Evolutionary conservation across 148 eudicot species (phyloP), one percentile per base, ranked within the genome.

Genomic region (Camellia japonica): DNA sequence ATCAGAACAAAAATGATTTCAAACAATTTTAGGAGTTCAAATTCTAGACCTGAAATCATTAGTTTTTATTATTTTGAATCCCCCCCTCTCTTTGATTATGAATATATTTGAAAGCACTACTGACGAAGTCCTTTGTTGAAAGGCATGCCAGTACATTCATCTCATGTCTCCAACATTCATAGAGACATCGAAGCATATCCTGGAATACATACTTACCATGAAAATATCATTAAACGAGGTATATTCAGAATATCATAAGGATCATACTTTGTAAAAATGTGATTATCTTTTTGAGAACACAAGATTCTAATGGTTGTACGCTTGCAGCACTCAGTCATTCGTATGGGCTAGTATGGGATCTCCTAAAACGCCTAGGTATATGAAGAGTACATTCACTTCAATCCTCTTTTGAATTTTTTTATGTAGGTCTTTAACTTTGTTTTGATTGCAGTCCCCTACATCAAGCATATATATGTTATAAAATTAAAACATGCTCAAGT

Each of bases 321-420:
- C 44, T 74, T 74, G 43, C 65, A 74, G 65, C 65, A 16, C 63
- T 74, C 77, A 30, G 44, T 38, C 47, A 58, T 55, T 2, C 38
- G 65, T 74, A 74, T 16, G 49, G 77, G 41, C 65, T n/a, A 42
- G 49, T 43, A 16, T 74, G 77, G 51, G 47, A 58, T 16, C 23
- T 74, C 13, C 77, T 74, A 41, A 74, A 74, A 58, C 44, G 56
- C 77, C 3, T 74, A 11, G 65, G 77, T 23, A 23, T 74, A 74
- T 3, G 77, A 73, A 58, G 13, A 41, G 51, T 16, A 6, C 44
- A 8, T 58, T 74, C 20, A 41, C 49, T 74, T 54, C 65, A 51
- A 73, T 54, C 76, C 58, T 51, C 18, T 23, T 23, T 23, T 23
- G 0, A 23, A 23, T 23, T 23, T 23, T 23, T 23, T 23, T 23